Evolutionary conservation across 2,329 filamentous ascomycete species (phyloP), one percentile per base, ranked within the genome.

Genomic region (Alternaria hordeiaustralica): DNA sequence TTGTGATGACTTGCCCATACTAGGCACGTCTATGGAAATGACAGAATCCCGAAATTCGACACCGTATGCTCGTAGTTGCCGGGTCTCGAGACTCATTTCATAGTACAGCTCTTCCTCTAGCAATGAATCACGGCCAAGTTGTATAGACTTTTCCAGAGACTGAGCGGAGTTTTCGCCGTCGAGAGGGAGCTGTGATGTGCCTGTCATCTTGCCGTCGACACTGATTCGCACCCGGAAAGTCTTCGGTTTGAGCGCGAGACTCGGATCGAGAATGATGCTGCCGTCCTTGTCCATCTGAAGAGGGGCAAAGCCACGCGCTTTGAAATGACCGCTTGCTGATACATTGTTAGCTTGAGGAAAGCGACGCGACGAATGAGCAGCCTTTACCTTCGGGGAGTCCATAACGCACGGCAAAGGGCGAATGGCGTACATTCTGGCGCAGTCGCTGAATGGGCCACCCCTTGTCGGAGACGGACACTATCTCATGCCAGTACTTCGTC

Each of bases 81-180:
- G 90, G 0, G 92, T 89, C 80, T 99, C 96, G 18, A 93, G 87
- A 56, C 90, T 90, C 63, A 98, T 84, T 80, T 99, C 96, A 71
- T 97, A 90, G 86, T 94, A 97, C 2, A 99, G 82, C 76, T 99
- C 96, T 75, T 94, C 90, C 26, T 92, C 89, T 71, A 92, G 94
- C 20, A 95, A 85, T 54, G 91, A 93, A 78, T 96, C 91, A 60
- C 92, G 87, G 3, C 92, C 91, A 71, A 92, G 88, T 18, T 90
- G 87, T 30, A 96, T 92, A 10, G 89, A 86, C 28, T 88, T 84
- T 68, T 93, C 88, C 9, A 94, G 82, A 1, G 87, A 83, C 3
- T 86, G 84, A 41, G 90, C 86, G 6, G 71, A 65, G n/a, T 73
- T 28, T 7, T 68, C 65, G n/a, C 61, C 67, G 45, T 74, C 67